Percentiles rank a stretch among this genome's conserved stretches.
Evolutionary conservation across 495 filamentous ascomycete species (phyloP).

Genomic region (Hapsidospora chrysogenum): DNA sequence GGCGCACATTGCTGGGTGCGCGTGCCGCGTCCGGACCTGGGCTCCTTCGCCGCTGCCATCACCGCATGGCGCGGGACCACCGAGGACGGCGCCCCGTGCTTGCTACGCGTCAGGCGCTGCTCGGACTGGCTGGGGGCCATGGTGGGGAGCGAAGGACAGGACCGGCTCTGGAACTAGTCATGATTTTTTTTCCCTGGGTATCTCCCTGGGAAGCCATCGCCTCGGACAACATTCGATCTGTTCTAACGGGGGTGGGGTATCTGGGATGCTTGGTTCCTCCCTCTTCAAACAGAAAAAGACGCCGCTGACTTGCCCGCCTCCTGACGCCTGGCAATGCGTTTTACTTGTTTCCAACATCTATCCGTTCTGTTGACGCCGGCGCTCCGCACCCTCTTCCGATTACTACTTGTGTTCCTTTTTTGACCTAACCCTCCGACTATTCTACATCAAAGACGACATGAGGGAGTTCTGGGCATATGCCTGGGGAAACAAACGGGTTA

Average conservation of each 20-base stretch:
- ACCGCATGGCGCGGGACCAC: constrained; percentile 50
- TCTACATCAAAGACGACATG: constrained; percentile 40
- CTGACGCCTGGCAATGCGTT: neutral
- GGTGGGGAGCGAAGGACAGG: constrained; percentile 19
- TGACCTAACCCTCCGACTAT: neutral
- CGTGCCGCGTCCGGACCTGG: constrained; percentile 50
- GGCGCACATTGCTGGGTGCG: constrained; percentile 51
- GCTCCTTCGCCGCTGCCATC: constrained; percentile 39
- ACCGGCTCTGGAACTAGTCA: constrained; percentile 18
- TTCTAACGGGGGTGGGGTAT: no score
- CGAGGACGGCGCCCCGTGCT: constrained; percentile 16
- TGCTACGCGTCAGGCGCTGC: constrained; percentile 19
- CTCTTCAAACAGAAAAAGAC: no score
- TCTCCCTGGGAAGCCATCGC: no score
- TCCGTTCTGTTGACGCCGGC: no score
- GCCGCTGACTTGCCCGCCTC: no score
- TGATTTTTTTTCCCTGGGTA: no score
- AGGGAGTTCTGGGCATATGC: constrained; percentile 71
- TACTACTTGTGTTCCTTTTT: no score
- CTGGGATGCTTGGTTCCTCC: no score
- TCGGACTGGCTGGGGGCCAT: constrained; percentile 30
- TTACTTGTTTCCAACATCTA: neutral
- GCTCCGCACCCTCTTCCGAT: no score
- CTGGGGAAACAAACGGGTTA: constrained; percentile 20
- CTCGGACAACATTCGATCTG: no score